phyloP scores from a whole-genome alignment of 345 rosid genomes.

The Triadica sebifera region DNA sequence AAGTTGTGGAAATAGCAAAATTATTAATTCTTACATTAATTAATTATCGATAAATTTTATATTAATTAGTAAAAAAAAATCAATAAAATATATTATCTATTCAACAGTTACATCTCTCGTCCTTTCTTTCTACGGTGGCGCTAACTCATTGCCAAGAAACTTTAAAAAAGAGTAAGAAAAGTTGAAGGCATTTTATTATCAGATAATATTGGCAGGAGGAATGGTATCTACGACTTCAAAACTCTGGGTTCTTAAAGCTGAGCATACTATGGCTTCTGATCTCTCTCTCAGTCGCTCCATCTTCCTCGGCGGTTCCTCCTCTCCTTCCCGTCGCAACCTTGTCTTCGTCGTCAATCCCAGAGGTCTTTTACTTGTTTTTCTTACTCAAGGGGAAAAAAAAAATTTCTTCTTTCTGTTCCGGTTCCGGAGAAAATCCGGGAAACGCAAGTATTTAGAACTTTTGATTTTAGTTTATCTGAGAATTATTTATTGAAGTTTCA shows the following conservation, averaged over 20 bases:
- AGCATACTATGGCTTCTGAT: slow-evolving; percentile 42
- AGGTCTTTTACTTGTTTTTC: slow-evolving; percentile 37
- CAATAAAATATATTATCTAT: too few relatives aligned
- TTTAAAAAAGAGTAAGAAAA: neutral
- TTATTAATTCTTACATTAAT: too few relatives aligned
- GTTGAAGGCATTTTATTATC: slow-evolving; percentile 16
- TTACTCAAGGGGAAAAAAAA: neutral
- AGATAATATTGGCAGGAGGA: slow-evolving; percentile 22
- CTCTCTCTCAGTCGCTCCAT: slow-evolving; percentile 43
- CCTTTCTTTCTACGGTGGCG: neutral
- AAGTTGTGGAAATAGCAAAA: too few relatives aligned
- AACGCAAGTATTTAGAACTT: neutral
- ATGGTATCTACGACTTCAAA: slow-evolving; percentile 12
- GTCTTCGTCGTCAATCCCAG: slow-evolving; percentile 89
- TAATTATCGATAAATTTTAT: too few relatives aligned
- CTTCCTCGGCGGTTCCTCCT: slow-evolving; percentile 29
- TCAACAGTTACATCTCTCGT: neutral
- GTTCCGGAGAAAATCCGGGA: slow-evolving; percentile 14
- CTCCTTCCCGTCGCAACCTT: slow-evolving; percentile 74
- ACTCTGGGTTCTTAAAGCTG: slow-evolving; percentile 28
- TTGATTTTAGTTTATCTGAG: neutral
- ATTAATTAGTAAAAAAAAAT: too few relatives aligned
- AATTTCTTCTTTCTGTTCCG: neutral
- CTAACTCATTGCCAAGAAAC: neutral
- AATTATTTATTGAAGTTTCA: slow-evolving; percentile 8